Evolutionary conservation across 257 asterid genomes (phyloP).

Genomic region (Nicotiana tomentosiformis): DNA sequence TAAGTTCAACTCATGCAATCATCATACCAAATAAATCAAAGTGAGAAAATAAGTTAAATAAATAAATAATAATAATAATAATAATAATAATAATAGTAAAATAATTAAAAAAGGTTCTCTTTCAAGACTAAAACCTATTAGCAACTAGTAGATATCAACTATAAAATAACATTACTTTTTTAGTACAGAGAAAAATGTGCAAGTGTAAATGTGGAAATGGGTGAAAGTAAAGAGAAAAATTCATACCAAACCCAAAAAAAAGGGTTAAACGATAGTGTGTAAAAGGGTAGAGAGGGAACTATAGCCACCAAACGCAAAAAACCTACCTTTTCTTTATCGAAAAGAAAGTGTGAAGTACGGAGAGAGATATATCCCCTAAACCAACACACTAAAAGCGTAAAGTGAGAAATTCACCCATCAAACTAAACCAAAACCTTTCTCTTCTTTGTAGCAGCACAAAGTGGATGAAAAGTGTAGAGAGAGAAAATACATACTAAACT

Average conservation of each 20-base stretch:
- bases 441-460: background rate
- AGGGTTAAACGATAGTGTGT: background rate
- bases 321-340: background rate
- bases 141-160: too few species aligned
- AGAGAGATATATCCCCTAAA: background rate
- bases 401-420: background rate
- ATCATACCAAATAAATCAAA: too few species aligned
- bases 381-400: background rate
- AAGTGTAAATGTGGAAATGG: background rate
- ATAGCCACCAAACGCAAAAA: background rate
- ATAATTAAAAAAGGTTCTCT: too few species aligned
- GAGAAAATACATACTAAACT: background rate
- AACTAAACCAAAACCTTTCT: background rate
- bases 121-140: too few species aligned
- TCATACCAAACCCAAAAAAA: background rate
- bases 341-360: background rate
- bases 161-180: background rate
- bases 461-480: background rate
- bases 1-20: too few species aligned
- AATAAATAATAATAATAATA: too few species aligned
- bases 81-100: too few species aligned
- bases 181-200: background rate
- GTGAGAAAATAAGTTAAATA: too few species aligned
- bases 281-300: background rate
- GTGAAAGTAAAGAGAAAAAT: background rate